phyloP scores from a whole-genome alignment of 75 land plant genomes.

The Selaginella tamariscina region DNA sequence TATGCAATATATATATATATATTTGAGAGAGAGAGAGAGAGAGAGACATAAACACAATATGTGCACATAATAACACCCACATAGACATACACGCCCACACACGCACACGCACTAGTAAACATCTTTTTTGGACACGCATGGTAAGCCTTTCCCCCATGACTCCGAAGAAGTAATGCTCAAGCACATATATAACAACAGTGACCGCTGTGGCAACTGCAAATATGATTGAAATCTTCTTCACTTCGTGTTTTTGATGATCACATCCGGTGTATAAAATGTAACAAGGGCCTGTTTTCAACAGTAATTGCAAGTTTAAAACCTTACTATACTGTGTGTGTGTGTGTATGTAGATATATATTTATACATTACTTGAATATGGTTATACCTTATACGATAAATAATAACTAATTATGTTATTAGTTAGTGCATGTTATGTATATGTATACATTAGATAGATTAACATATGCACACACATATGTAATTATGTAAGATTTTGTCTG shows the following conservation, averaged over 20 bases:
- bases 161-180: slow-evolving; percentile 26
- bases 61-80: neutral
- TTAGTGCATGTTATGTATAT: too few species aligned
- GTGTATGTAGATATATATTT: too few species aligned
- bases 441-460: too few species aligned
- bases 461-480: too few species aligned
- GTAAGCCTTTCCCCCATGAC: slow-evolving; percentile 28
- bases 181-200: slow-evolving; percentile 16
- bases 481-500: too few species aligned
- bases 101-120: slow-evolving; percentile 19
- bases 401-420: too few species aligned
- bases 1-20: too few species aligned
- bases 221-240: slow-evolving; percentile 19
- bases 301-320: slow-evolving; percentile 78
- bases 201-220: slow-evolving; percentile 17
- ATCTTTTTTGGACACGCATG: slow-evolving; percentile 25
- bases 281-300: slow-evolving; percentile 51
- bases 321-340: too few species aligned
- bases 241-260: slow-evolving; percentile 15
- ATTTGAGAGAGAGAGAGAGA: neutral
- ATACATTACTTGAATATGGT: too few species aligned
- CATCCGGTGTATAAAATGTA: slow-evolving; percentile 18
- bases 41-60: neutral
- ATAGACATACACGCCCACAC: neutral
- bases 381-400: too few species aligned